Conservation (phyloP, 305 asterid species). For the Vinca major region DNA sequence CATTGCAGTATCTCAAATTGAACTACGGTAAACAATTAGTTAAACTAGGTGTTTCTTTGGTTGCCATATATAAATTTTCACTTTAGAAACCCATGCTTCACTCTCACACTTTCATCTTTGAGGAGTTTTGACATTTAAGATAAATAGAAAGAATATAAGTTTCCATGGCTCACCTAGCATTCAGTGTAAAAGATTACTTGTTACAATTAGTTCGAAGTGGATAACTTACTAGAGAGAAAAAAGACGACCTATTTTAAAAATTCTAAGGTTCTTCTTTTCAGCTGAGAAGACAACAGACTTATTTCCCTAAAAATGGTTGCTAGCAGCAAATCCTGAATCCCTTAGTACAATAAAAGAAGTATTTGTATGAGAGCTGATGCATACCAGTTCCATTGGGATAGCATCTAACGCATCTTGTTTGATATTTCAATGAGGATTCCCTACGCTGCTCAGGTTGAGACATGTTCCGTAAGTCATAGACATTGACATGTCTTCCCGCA, state of each 20-base stretch:
- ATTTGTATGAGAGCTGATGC: conserved; percentile 10
- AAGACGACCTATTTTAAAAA: not conserved
- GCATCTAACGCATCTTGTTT: conserved; percentile 86
- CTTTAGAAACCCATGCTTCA: not conserved
- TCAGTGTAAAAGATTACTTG: not conserved
- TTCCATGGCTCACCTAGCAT: not conserved
- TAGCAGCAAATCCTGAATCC: not conserved
- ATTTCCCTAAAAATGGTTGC: not conserved
- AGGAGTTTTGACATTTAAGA: not conserved
- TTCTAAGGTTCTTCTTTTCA: too few relatives aligned
- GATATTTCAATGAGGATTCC: conserved; percentile 91
- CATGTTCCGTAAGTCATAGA: conserved; percentile 89
- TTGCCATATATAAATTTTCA: not conserved
- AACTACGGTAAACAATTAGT: not conserved
- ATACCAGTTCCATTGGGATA: conserved; percentile 96
- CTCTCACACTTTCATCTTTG: not conserved
- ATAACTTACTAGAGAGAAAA: not conserved
- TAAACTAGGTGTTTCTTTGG: not conserved
- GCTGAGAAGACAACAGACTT: not conserved
- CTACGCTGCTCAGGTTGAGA: conserved; percentile 88
- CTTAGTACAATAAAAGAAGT: not conserved
- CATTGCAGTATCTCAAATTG: not conserved
- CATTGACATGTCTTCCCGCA: conserved; percentile 94
- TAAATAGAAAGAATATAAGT: not conserved
- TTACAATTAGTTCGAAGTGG: not conserved